Evolutionary conservation across 306 rosid species (phyloP).

Genomic region (Malus fusca): DNA sequence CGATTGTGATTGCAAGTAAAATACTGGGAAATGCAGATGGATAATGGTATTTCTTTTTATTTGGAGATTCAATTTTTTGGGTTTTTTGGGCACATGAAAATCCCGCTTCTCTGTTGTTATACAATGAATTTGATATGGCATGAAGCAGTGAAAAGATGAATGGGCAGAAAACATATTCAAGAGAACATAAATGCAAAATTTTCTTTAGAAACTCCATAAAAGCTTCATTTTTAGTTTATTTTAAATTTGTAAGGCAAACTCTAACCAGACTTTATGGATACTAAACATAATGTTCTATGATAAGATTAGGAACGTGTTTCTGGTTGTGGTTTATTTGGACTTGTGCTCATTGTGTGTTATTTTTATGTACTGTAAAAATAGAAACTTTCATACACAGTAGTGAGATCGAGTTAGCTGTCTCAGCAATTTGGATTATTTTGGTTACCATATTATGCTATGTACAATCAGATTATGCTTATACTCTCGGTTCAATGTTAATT

Average conservation of each 20-base stretch:
- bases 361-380: background rate
- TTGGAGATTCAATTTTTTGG: background rate
- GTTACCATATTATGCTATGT: background rate
- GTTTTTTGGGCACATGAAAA: too few relatives aligned
- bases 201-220: background rate
- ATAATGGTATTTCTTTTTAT: background rate
- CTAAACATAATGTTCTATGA: background rate
- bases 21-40: background rate
- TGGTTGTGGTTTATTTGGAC: background rate
- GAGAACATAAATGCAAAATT: background rate
- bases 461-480: background rate
- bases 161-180: background rate
- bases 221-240: background rate
- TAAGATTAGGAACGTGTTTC: background rate
- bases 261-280: background rate
- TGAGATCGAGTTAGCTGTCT: background rate
- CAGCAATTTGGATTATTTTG: background rate
- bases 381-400: background rate
- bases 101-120: background rate
- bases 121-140: too few relatives aligned
- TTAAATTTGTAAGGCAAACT: background rate
- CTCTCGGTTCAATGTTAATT: background rate
- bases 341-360: background rate
- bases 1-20: background rate
- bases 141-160: background rate